phyloP scores from a whole-genome alignment of 148 eudicot genomes.

The Cornus florida region DNA sequence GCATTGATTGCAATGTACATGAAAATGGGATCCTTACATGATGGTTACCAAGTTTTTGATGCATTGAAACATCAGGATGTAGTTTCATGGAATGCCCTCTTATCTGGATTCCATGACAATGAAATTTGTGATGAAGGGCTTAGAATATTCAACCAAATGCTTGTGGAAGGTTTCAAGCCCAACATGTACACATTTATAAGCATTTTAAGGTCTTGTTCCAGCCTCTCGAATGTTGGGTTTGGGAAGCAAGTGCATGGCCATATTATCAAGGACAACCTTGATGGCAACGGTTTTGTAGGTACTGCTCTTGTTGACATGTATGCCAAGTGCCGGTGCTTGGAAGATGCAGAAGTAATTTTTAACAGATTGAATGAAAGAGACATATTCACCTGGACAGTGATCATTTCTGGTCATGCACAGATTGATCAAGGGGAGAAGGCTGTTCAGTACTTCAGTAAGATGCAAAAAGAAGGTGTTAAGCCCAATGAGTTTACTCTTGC shows the following conservation, averaged over 20 bases:
- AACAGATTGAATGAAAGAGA: slow-evolving; percentile 31
- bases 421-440: slow-evolving; percentile 44
- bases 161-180: slow-evolving; percentile 43
- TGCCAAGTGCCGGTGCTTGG: slow-evolving; percentile 34
- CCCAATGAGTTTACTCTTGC: slow-evolving; percentile 51
- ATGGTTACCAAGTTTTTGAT: slow-evolving; percentile 32
- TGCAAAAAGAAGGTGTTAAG: slow-evolving; percentile 38
- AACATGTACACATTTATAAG: slow-evolving; percentile 38
- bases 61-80: slow-evolving; percentile 34
- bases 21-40: slow-evolving; percentile 24
- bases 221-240: slow-evolving; percentile 21
- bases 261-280: slow-evolving; percentile 29
- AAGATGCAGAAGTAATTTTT: slow-evolving; percentile 30
- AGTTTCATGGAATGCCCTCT: slow-evolving; percentile 47
- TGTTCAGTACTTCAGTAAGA: slow-evolving; percentile 32
- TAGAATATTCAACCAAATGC: slow-evolving; percentile 32
- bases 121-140: slow-evolving; percentile 32
- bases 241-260: slow-evolving; percentile 52
- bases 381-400: slow-evolving; percentile 39
- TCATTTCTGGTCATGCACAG: slow-evolving; percentile 43
- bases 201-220: slow-evolving; percentile 39
- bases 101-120: slow-evolving; percentile 40
- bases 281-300: slow-evolving; percentile 22
- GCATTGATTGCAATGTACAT: slow-evolving; percentile 44
- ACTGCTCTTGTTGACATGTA: slow-evolving; percentile 53